These are phyloP conservation scores for Nepenthes gracilis DNA, from an alignment of 148 eudicot species.

Conservation along the genomic window DNA sequence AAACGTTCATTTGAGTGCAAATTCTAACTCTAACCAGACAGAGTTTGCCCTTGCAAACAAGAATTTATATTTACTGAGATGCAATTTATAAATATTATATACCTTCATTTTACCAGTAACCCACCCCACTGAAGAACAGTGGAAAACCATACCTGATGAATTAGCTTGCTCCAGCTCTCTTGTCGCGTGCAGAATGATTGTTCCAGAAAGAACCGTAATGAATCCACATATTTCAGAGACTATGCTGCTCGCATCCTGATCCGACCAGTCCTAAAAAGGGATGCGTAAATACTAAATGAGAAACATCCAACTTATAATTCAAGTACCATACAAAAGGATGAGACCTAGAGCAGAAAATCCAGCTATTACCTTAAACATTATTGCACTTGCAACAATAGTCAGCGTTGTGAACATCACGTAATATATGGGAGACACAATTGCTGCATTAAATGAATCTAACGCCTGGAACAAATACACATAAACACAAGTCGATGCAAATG, in stretches of 20 bases:
- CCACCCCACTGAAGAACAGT: background rate
- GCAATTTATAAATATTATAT: too few relatives aligned
- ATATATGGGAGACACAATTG: conserved; percentile 62
- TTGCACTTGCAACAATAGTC: conserved; percentile 59
- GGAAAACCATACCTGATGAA: conserved; percentile 1
- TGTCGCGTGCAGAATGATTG: conserved; percentile 37
- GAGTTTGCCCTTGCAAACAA: too few relatives aligned
- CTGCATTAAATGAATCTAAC: conserved; percentile 53
- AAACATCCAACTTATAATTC: background rate
- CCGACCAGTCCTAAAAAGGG: conserved; percentile 44
- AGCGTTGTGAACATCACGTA: conserved; percentile 66
- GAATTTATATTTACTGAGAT: too few relatives aligned
- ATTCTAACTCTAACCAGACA: too few relatives aligned
- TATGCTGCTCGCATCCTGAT: conserved; percentile 53
- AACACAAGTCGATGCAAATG: too few relatives aligned
- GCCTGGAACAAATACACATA: conserved; percentile 26
- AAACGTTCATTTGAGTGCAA: too few relatives aligned
- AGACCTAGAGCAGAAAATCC: background rate
- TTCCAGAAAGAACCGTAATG: conserved; percentile 58
- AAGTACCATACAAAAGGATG: background rate
- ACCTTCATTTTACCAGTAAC: too few relatives aligned
- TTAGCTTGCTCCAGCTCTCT: conserved; percentile 8
- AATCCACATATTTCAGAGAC: conserved; percentile 66
- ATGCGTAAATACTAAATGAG: conserved; percentile 6
- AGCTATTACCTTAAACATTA: conserved; percentile 49